phyloP scores from a whole-genome alignment of 1,139 yeast species.

The Protomyces pachydermus region DNA sequence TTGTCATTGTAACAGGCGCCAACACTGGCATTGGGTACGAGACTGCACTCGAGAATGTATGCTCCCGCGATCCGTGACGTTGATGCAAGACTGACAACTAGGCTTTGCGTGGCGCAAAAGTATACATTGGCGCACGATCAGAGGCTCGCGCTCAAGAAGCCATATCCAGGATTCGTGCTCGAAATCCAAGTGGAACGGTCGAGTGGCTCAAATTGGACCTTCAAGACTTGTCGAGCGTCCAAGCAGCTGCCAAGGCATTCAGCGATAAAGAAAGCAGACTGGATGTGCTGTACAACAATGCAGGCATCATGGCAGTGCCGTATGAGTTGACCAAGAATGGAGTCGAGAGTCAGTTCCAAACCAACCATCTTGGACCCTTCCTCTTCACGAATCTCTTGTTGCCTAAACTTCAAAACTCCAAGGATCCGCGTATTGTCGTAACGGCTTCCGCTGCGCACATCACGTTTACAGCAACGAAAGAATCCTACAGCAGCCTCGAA shows the following conservation, averaged over 20 bases:
- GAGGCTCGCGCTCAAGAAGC: constrained; percentile 42
- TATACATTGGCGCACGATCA: constrained; percentile 45
- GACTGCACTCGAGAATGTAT: constrained; percentile 30
- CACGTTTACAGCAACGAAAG: constrained; percentile 27
- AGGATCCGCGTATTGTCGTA: constrained; percentile 50
- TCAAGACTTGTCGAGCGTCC: constrained; percentile 42
- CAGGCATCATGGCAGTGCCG: constrained; percentile 30
- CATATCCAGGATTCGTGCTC: constrained; percentile 37
- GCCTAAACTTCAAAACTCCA: constrained; percentile 44
- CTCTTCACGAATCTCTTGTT: constrained; percentile 60
- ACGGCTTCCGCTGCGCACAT: constrained; percentile 68
- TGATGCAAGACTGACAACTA: background rate
- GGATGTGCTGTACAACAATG: constrained; percentile 33
- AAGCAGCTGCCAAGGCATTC: constrained; percentile 29
- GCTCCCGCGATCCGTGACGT: background rate
- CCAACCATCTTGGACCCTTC: constrained; percentile 73
- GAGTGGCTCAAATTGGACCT: constrained; percentile 42
- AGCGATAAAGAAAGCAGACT: constrained; percentile 29
- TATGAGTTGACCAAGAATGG: constrained; percentile 33
- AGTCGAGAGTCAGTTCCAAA: constrained; percentile 57
- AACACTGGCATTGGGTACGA: constrained; percentile 33
- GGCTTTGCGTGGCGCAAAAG: constrained; percentile 44
- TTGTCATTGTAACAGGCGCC: constrained; percentile 34
- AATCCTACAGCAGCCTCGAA: constrained; percentile 23
- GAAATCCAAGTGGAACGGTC: constrained; percentile 35